Evolutionary conservation across 2,329 filamentous ascomycete genomes (phyloP).

Genomic region (Saccharata proteae): DNA sequence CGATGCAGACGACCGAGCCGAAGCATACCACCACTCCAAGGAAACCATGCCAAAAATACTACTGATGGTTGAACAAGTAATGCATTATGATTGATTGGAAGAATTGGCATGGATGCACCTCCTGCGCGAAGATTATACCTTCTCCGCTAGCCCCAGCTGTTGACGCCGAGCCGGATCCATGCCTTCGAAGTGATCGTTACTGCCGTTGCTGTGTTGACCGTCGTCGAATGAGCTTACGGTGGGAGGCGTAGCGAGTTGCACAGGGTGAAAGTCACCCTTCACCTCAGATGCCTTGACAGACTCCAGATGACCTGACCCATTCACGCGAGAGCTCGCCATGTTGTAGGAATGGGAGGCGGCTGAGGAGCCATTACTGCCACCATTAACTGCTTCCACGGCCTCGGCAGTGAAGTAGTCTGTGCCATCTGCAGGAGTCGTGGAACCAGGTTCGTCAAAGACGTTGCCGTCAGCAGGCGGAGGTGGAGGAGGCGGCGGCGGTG

Average conservation of each 20-base stretch:
- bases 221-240: constrained; percentile 22
- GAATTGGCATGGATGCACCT: no score
- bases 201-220: constrained; percentile 14
- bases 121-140: no score
- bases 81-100: no score
- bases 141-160: constrained; percentile 13
- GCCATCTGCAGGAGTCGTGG: constrained; percentile 18
- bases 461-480: constrained; percentile 22
- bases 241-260: constrained; percentile 34
- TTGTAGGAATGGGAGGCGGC: no score
- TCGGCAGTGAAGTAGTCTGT: constrained; percentile 10
- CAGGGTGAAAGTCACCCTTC: constrained; percentile 20
- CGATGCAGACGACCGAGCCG: no score
- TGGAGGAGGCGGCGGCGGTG: constrained; percentile 29
- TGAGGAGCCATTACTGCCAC: no score
- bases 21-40: no score
- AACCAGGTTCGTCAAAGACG: constrained; percentile 14
- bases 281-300: constrained; percentile 8
- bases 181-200: constrained; percentile 17
- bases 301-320: constrained; percentile 4
- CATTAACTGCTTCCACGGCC: no score
- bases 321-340: constrained; percentile 1
- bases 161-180: constrained; percentile 24
- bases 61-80: no score
- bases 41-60: no score